Evolutionary conservation across 1,139 yeast genomes (phyloP), one percentile per base, ranked within the genome.

Genomic region (Pichia sorboxylosa): DNA sequence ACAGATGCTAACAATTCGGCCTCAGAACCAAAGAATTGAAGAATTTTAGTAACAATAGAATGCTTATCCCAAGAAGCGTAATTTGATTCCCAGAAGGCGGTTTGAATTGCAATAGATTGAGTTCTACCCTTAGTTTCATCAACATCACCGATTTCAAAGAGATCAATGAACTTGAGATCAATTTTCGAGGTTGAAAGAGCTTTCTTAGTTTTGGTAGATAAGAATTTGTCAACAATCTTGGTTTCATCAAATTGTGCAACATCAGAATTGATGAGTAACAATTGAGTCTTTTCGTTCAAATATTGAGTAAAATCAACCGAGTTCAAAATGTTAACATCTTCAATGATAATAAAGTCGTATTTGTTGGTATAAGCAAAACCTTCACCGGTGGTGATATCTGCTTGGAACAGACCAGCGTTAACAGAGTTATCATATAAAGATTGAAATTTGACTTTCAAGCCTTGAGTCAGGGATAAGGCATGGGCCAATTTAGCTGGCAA

Each of bases 1-100:
- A 84, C 92, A 13, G 87, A 79, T 18, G 87, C 92, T 45, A 83
- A 69, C 38, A 83, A 66, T 58, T 83, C 95, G 41, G 83, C 80
- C 39, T 77, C 84, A 37, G 79, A 71, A 35, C 94, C 92, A 42
- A 78, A 77, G 17, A 93, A 79, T 52, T 78, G 82, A 52, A 80
- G 73, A 47, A 84, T 71, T 56, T 78, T 79, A 56, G 83, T 79
- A 39, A 83, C 85, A 45, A 80, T 68, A 29, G 76, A 75, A 31
- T 75, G 78, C 31, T 61, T 54, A 27, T 67, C 66, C 30, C 77
- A 65, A 34, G 68, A 66, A 7, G 85, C 83, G 39, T 67, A 70
- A 6, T 82, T 69, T 26, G 68, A 61, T 44, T 69, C 68, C 94
- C 94, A 84, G 63, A 83, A 79, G 1, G 76, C 83, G 33, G 79